phyloP scores from a whole-genome alignment of 2,329 filamentous ascomycete genomes.

The Didymosphaeria variabile region DNA sequence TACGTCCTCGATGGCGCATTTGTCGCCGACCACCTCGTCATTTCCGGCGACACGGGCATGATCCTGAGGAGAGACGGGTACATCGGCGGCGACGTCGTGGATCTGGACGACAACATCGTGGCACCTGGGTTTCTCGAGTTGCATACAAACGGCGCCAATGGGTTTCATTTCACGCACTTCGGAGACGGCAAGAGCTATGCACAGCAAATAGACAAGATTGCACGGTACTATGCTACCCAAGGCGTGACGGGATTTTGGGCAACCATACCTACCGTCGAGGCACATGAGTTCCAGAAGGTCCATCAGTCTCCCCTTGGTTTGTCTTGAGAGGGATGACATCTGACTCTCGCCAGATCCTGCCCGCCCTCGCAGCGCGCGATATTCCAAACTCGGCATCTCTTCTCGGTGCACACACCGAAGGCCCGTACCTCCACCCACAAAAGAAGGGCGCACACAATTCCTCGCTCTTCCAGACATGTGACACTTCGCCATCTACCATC shows the following conservation, averaged over 20 bases:
- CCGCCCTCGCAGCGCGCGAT: slow-evolving; percentile 55
- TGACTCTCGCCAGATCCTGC: slow-evolving; percentile 54
- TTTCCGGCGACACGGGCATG: slow-evolving; percentile 55
- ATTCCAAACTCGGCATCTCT: slow-evolving; percentile 58
- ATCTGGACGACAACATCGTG: slow-evolving; percentile 60
- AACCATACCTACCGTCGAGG: slow-evolving; percentile 61
- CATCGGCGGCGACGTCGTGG: slow-evolving; percentile 56
- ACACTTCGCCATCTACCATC: slow-evolving; percentile 46
- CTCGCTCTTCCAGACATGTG: slow-evolving; percentile 54
- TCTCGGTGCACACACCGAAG: slow-evolving; percentile 66
- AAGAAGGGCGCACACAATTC: slow-evolving; percentile 65
- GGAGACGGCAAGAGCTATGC: slow-evolving; percentile 54
- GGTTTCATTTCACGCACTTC: slow-evolving; percentile 64
- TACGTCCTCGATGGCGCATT: slow-evolving; percentile 55
- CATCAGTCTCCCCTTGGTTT: neutral
- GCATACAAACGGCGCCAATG: slow-evolving; percentile 63
- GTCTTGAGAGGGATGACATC: neutral
- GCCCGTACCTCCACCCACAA: slow-evolving; percentile 62
- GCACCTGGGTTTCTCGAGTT: slow-evolving; percentile 65
- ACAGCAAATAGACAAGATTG: slow-evolving; percentile 56
- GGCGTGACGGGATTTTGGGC: slow-evolving; percentile 65
- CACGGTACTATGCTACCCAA: slow-evolving; percentile 59
- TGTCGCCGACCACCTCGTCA: slow-evolving; percentile 55
- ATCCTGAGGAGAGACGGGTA: slow-evolving; percentile 55
- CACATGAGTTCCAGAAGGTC: slow-evolving; percentile 58